A percentile compares a stretch with the other conserved stretches of the same genome.
phyloP scores from a whole-genome alignment of 768 basidiomycete species.

The Lactarius sanguifluus region DNA sequence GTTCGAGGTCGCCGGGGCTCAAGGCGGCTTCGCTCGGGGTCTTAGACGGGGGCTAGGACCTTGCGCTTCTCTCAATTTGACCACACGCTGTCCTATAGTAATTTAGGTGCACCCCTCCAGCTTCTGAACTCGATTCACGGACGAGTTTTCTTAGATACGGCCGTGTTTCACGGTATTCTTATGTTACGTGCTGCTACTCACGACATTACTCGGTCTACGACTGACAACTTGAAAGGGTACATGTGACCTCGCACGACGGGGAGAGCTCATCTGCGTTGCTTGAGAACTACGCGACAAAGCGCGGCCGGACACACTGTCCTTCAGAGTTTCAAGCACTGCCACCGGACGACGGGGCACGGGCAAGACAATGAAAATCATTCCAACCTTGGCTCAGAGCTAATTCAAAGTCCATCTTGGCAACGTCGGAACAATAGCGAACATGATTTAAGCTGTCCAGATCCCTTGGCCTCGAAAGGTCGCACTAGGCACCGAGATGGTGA shows the following conservation, averaged over 20 bases:
- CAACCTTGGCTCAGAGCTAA: not conserved
- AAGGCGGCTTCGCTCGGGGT: too few species aligned
- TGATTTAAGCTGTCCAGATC: not conserved
- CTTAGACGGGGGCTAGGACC: too few species aligned
- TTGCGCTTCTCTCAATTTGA: too few species aligned
- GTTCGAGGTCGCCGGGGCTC: not conserved
- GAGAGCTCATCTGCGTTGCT: not conserved
- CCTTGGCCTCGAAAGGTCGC: not conserved
- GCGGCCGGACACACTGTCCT: not conserved
- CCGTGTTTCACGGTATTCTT: not conserved
- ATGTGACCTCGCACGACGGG: not conserved
- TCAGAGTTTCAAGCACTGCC: not conserved
- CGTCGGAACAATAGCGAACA: not conserved
- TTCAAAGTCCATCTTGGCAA: not conserved
- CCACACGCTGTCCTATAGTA: too few species aligned
- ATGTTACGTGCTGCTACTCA: not conserved
- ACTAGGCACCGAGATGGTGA: not conserved
- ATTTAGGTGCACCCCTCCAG: not conserved
- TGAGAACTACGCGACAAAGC: not conserved
- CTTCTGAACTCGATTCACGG: not conserved
- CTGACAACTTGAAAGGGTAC: too few species aligned
- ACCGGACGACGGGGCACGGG: not conserved
- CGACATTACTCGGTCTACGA: too few species aligned
- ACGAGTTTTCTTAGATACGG: not conserved
- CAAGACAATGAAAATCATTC: not conserved